Percentiles rank a stretch among this genome's conserved stretches.
phyloP scores from a whole-genome alignment of 1,284 basidiomycete species.

The Gomphus bonarii region DNA sequence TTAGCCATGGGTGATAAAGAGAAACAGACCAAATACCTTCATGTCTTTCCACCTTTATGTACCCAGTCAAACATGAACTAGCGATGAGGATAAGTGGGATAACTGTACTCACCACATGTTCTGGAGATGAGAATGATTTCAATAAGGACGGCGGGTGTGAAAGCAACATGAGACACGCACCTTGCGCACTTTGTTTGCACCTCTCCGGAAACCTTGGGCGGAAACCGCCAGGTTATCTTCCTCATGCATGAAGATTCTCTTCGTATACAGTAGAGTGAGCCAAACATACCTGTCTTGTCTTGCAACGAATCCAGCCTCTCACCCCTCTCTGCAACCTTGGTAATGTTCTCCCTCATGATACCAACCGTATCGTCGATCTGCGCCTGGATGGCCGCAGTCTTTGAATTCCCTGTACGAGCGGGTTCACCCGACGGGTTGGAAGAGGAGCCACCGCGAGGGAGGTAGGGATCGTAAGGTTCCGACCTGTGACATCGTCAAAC shows the following conservation, averaged over 20 bases:
- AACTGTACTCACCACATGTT: slow-evolving; percentile 69
- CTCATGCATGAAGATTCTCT: not conserved
- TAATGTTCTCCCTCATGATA: slow-evolving; percentile 98
- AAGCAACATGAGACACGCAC: slow-evolving; percentile 41
- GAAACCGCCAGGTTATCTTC: slow-evolving; percentile 94
- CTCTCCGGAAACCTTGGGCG: slow-evolving; percentile 97
- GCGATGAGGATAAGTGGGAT: not conserved
- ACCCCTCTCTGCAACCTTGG: slow-evolving; percentile 90
- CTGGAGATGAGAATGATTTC: slow-evolving; percentile 24
- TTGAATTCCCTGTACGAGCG: slow-evolving; percentile 48
- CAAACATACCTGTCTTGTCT: slow-evolving; percentile 87
- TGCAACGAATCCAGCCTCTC: slow-evolving; percentile 91
- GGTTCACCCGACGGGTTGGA: slow-evolving; percentile 41
- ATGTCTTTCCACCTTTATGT: slow-evolving; percentile 87
- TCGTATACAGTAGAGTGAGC: not conserved
- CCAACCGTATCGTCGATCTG: slow-evolving; percentile 94
- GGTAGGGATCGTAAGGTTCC: slow-evolving; percentile 94
- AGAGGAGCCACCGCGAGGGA: slow-evolving; percentile 70
- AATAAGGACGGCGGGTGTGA: slow-evolving; percentile 17
- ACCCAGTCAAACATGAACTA: not conserved
- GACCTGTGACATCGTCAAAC: slow-evolving; percentile 39
- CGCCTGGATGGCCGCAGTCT: slow-evolving; percentile 87
- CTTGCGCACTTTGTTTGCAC: slow-evolving; percentile 96
- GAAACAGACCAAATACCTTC: slow-evolving; percentile 48
- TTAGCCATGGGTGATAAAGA: slow-evolving; percentile 9